phyloP scores from a whole-genome alignment of 345 rosid species.

The Brassica napus region DNA sequence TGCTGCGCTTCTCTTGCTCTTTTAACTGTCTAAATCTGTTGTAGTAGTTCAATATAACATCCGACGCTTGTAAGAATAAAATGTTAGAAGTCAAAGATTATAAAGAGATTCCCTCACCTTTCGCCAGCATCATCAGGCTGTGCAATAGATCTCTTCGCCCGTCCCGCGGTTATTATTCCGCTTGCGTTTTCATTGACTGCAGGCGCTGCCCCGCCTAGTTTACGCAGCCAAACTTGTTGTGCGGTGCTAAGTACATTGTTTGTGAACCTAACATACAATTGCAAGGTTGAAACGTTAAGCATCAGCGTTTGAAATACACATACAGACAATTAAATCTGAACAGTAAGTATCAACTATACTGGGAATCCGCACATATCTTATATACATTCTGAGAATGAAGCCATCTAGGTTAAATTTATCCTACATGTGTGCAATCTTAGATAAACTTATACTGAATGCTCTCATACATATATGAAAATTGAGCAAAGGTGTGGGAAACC shows the following conservation, averaged over 20 bases:
- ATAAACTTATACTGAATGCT: not conserved
- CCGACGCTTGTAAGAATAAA: not conserved
- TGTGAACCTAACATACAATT: constrained; percentile 65
- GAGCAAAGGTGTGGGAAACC: constrained; percentile 43
- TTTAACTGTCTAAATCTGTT: constrained; percentile 77
- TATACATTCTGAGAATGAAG: not conserved
- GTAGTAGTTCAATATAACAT: constrained; percentile 7
- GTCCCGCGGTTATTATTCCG: constrained; percentile 91
- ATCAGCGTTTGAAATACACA: not conserved
- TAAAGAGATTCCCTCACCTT: constrained; percentile 45
- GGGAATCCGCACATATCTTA: not conserved
- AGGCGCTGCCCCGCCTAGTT: constrained; percentile 92
- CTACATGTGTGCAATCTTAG: not conserved
- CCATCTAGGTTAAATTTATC: not conserved
- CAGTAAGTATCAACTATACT: not conserved
- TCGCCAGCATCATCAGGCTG: constrained; percentile 71
- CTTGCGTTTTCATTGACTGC: constrained; percentile 74
- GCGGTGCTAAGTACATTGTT: constrained; percentile 95
- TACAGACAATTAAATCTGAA: not conserved
- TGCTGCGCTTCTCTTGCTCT: constrained; percentile 67
- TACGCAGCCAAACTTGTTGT: constrained; percentile 95
- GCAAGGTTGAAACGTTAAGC: not conserved
- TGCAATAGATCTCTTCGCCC: constrained; percentile 81
- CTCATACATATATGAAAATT: not conserved
- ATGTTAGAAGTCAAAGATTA: not conserved